Evolutionary conservation across 805 yeast species (phyloP).

Genomic region (Candida taoyuanica): DNA sequence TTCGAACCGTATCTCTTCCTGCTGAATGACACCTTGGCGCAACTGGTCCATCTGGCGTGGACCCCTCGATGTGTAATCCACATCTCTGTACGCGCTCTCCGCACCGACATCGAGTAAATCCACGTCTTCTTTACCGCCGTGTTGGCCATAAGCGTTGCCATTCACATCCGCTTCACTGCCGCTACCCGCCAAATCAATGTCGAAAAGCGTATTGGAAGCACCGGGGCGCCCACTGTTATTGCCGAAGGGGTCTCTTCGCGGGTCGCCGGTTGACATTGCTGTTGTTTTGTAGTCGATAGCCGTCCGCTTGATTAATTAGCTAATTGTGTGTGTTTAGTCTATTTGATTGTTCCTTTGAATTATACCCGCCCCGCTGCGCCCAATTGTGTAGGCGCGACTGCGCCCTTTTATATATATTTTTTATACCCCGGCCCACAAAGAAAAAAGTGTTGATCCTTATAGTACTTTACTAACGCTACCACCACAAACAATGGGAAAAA

Average conservation of each 20-base stretch:
- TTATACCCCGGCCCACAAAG: no score
- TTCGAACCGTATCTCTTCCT: slow-evolving; percentile 32
- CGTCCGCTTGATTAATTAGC: background rate
- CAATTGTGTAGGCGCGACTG: no score
- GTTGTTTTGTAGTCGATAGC: background rate
- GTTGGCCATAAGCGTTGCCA: slow-evolving; percentile 9
- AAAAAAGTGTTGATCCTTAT: no score
- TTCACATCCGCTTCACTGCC: slow-evolving; percentile 10
- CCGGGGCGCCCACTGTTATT: background rate
- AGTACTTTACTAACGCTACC: no score
- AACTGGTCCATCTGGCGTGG: slow-evolving; percentile 20
- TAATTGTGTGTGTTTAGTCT: no score
- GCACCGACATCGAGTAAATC: slow-evolving; percentile 19
- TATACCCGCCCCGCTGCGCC: no score
- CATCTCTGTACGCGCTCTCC: slow-evolving; percentile 15
- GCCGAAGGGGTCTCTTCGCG: slow-evolving; percentile 9
- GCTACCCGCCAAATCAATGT: slow-evolving; percentile 32
- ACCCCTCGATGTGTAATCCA: slow-evolving; percentile 1
- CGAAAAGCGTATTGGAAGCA: slow-evolving; percentile 32
- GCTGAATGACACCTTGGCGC: slow-evolving; percentile 27
- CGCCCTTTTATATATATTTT: no score
- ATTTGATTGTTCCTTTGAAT: no score
- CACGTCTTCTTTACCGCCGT: background rate
- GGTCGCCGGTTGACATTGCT: slow-evolving; percentile 1
- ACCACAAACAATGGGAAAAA: no score